Evolutionary conservation across 805 yeast species (phyloP).

Genomic region (Ascoidea tarda): DNA sequence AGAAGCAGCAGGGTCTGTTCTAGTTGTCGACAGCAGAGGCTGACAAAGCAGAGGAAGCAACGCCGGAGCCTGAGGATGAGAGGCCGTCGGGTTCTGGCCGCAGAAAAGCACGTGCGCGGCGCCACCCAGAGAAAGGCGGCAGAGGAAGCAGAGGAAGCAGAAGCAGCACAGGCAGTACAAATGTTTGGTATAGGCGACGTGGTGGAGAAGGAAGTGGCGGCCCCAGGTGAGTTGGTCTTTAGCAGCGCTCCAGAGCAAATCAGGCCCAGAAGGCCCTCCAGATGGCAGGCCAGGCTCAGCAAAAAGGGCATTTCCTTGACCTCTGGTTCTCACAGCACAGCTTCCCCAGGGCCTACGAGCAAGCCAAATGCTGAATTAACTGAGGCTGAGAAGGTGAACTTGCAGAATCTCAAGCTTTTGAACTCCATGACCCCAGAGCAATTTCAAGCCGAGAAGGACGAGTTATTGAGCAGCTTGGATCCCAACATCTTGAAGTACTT

Average conservation of each 20-base stretch:
- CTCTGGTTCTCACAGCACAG: slow-evolving; percentile 15
- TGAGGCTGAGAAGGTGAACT: slow-evolving; percentile 64
- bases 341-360: not conserved
- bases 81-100: no score
- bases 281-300: slow-evolving; percentile 32
- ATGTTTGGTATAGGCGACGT: slow-evolving; percentile 69
- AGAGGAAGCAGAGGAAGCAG: not conserved
- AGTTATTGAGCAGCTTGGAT: slow-evolving; percentile 50
- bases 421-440: slow-evolving; percentile 53
- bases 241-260: not conserved
- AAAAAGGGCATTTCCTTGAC: slow-evolving; percentile 19
- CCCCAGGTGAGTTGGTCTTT: slow-evolving; percentile 12
- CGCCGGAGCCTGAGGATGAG: no score
- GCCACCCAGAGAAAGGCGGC: no score
- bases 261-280: slow-evolving; percentile 25
- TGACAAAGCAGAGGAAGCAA: no score
- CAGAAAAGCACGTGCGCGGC: no score
- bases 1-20: no score
- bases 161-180: not conserved
- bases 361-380: slow-evolving; percentile 19
- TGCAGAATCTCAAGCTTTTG: slow-evolving; percentile 55
- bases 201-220: slow-evolving; percentile 39
- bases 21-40: no score
- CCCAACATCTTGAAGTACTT: slow-evolving; percentile 52
- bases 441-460: slow-evolving; percentile 47